Conservation (phyloP, 2,329 filamentous ascomycete species). For the Chalaropsis thielavioides region DNA sequence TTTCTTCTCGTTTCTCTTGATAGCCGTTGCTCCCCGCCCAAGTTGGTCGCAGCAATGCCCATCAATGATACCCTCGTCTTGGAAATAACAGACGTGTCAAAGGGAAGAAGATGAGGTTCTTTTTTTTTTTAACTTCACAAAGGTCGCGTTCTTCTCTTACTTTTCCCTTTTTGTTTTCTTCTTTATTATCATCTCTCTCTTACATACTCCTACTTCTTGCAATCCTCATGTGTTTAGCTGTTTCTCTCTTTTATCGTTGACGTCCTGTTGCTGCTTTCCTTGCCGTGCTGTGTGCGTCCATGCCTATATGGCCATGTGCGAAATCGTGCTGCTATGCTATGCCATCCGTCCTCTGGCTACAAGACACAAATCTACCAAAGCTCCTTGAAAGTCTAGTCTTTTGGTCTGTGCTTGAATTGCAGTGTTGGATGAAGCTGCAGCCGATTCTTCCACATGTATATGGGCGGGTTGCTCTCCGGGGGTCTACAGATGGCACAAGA, state of each 20-base stretch:
- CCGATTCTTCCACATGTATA: too few species aligned
- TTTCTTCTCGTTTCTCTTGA: slow-evolving; percentile 10
- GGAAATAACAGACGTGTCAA: slow-evolving; percentile 11
- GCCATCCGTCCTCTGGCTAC: too few species aligned
- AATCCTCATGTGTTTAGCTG: slow-evolving; percentile 1
- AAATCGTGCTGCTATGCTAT: too few species aligned
- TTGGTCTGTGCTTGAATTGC: too few species aligned
- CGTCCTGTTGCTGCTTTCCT: neutral
- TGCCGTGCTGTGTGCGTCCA: neutral
- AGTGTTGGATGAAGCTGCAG: too few species aligned
- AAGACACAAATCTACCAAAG: too few species aligned
- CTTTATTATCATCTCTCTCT: slow-evolving; percentile 4
- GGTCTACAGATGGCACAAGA: too few species aligned
- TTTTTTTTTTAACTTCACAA: slow-evolving; percentile 2
- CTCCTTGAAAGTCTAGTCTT: too few species aligned
- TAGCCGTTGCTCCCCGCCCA: neutral
- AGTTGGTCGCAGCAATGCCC: slow-evolving; percentile 6
- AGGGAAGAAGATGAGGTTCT: neutral
- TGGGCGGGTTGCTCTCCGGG: too few species aligned
- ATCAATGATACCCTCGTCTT: slow-evolving; percentile 13
- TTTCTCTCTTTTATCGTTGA: neutral
- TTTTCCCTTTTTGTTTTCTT: neutral
- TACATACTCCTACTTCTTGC: slow-evolving; percentile 1
- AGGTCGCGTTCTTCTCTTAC: slow-evolving; percentile 8
- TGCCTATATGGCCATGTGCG: neutral